Evolutionary conservation across 495 filamentous ascomycete genomes (phyloP).

Genomic region (Collariella sp.): DNA sequence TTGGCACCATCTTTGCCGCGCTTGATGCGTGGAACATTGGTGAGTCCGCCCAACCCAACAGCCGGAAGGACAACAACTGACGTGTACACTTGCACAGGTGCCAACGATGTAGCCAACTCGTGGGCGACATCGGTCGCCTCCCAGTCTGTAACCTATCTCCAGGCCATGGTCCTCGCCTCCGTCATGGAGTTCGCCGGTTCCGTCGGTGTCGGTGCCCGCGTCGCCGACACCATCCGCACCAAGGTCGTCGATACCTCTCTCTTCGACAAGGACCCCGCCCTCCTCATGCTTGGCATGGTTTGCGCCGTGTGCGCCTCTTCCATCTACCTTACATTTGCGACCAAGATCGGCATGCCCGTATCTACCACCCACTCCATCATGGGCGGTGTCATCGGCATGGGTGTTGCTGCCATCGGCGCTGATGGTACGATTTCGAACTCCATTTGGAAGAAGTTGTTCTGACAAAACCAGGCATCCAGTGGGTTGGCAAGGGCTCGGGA

Average conservation of each 20-base stretch:
- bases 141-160: constrained; percentile 54
- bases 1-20: constrained; percentile 68
- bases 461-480: constrained; percentile 36
- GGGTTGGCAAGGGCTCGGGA: constrained; percentile 41
- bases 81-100: constrained; percentile 19
- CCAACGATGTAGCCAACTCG: constrained; percentile 71
- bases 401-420: constrained; percentile 47
- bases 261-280: constrained; percentile 45
- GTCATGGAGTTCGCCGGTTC: constrained; percentile 61
- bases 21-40: constrained; percentile 65
- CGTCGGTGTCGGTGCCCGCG: constrained; percentile 53
- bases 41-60: constrained; percentile 4
- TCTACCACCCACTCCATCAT: constrained; percentile 60
- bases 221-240: constrained; percentile 59
- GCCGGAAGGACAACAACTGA: neutral
- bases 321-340: constrained; percentile 51
- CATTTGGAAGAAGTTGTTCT: too few species aligned
- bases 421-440: constrained; percentile 17
- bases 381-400: constrained; percentile 54
- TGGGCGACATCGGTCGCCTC: constrained; percentile 66
- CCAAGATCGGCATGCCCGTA: constrained; percentile 48
- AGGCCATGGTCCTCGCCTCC: constrained; percentile 59
- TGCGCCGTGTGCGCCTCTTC: constrained; percentile 54
- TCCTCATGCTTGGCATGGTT: constrained; percentile 54
- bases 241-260: constrained; percentile 49